Evolutionary conservation across 164 flowering plant species (phyloP).

Genomic region (Magnolia officinalis): DNA sequence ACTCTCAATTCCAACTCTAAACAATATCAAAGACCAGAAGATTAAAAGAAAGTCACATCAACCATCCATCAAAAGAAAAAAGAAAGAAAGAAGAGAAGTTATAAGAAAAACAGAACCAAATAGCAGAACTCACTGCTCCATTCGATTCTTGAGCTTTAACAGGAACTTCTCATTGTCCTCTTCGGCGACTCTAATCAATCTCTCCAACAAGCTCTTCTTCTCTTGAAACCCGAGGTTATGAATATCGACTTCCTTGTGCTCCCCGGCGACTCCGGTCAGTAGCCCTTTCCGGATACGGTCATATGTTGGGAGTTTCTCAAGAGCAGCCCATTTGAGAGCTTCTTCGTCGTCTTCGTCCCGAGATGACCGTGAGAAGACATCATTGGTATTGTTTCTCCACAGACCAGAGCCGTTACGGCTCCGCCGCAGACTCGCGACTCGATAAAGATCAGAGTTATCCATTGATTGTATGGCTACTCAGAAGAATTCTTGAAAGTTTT

Average conservation of each 20-base stretch:
- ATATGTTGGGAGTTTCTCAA: slow-evolving; percentile 45
- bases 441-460: slow-evolving; percentile 7
- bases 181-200: slow-evolving; percentile 51
- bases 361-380: slow-evolving; percentile 30
- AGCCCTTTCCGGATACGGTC: slow-evolving; percentile 38
- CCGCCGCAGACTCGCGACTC: slow-evolving; percentile 18
- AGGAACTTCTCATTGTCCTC: slow-evolving; percentile 66
- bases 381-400: slow-evolving; percentile 30
- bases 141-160: slow-evolving; percentile 49
- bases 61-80: neutral
- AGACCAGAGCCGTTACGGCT: slow-evolving; percentile 15
- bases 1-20: slow-evolving; percentile 43
- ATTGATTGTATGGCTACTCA: neutral
- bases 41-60: no score
- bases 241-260: slow-evolving; percentile 28
- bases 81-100: neutral
- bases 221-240: slow-evolving; percentile 36
- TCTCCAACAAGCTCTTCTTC: slow-evolving; percentile 41
- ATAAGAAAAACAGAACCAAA: neutral
- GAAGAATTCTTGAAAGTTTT: slow-evolving; percentile 1
- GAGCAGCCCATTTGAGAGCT: slow-evolving; percentile 47
- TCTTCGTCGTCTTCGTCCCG: slow-evolving; percentile 40
- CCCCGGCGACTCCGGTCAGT: slow-evolving; percentile 22
- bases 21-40: neutral
- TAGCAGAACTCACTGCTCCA: slow-evolving; percentile 22